Base-by-base conservation (phyloP, 495 filamentous ascomycete genomes). In the Apiosordaria backusii region DNA sequence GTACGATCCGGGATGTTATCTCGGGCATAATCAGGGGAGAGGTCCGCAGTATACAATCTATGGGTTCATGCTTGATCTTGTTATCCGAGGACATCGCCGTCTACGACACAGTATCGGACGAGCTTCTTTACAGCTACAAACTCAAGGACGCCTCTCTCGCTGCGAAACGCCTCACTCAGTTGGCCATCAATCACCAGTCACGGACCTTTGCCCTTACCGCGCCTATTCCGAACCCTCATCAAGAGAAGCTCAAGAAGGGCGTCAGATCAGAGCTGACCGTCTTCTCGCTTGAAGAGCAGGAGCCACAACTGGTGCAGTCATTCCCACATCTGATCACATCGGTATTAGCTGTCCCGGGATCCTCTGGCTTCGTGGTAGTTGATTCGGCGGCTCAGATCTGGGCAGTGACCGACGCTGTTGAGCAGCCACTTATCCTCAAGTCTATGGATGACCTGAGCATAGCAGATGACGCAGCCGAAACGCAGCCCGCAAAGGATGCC, bases 81-180 rank as follows among this genome's bases (percentile, higher is more conserved):
- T 75, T 92, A 6, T 86, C 88, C 4, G 79, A 88, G 19, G 81
- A 86, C 53, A 78, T 92, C 4, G 75, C 78, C 13, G 87, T 91
- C 54, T 92, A 88, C 72, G 87, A 92, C 69, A 73, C 91, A 2
- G 88, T 92, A 50, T 76, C 81, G 23, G 85, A 88, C 62, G 80
- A 83, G 54, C 74, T 86, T 7, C 75, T 79, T 21, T 88, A 83
- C 66, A 83, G 83, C 60, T 76, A 89, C 50, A 55, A 65, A 5
- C 67, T 73, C 21, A 74, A 77, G 22, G 65, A 74, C 24, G 67
- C 64, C 3, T 72, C 81, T 4, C 67, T 72, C 23, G 61, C 65
- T 5, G 68, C 77, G 7, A 80, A 82, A 63, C 71, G 73, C n/a
- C 68, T 85, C 58, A 79, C 83, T 9, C 87, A 89, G 67, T 78